Base-by-base conservation (phyloP, 2,329 filamentous ascomycete species). In the Penicillium hesseltinei region DNA sequence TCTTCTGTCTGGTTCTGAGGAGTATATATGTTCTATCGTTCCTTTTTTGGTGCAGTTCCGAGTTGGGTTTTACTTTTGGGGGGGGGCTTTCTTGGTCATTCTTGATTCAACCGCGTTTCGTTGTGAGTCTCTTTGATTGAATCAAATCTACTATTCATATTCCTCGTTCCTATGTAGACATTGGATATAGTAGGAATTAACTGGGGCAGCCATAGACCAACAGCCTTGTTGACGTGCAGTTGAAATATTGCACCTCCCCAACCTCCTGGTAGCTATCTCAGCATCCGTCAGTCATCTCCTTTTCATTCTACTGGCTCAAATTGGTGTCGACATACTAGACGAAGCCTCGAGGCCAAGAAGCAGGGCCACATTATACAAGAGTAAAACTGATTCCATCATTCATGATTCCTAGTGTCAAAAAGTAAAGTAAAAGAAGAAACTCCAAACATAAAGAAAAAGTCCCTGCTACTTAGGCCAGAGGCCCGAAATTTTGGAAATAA, bases 301-400 rank as follows among this genome's bases (percentile, higher is more conserved):
- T 27, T 7, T 11, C 15, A 19, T 11, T 21, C 11, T 33, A 35
- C 21, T 25, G 8, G 3, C 8, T 35, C 8, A n/a, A 21, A 23
- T 25, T 7, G 7, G 29, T 2, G 5, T 17, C 5, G 13, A 5
- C 25, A 40, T 23, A 13, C 6, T 21, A 36, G 25, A 29, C 19
- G 4, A 36, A 29, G 35, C 21, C 4, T 23, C 4, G 1, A 0
- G 21, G 10, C 23, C 8, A 29, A 31, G 10, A 15, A 27, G 15
- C 1, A 11, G 15, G 5, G 29, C 11, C 7, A 17, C 21, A 29
- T 13, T 29, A 38, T 45, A 39, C 33, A 17, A 39, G 31, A 48
- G 31, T 51, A 51, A 56, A 51, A 36, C 36, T 11, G 33, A 58
- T 53, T 60, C 59, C 64, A 57, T 63, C 45, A 65, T 54, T 66